phyloP scores from a whole-genome alignment of 345 rosid species.

The Clarkia xantiana region DNA sequence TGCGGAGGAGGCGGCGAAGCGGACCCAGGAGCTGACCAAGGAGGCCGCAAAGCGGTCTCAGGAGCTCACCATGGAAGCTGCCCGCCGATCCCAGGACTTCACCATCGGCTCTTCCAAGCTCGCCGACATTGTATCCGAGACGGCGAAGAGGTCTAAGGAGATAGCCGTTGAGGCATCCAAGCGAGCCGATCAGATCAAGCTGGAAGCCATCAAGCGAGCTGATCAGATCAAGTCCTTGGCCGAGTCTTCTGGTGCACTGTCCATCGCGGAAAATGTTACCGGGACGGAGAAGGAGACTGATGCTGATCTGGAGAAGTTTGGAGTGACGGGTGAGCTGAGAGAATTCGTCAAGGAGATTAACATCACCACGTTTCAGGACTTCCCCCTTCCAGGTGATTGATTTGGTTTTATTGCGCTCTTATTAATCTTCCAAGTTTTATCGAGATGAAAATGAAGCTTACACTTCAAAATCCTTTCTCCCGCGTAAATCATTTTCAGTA shows the following conservation, averaged over 20 bases:
- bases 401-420: neutral
- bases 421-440: too few relatives aligned
- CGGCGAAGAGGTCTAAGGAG: slow-evolving; percentile 33
- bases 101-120: slow-evolving; percentile 28
- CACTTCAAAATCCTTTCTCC: too few relatives aligned
- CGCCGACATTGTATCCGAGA: slow-evolving; percentile 28
- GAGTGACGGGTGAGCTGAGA: slow-evolving; percentile 38
- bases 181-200: slow-evolving; percentile 36
- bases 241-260: slow-evolving; percentile 14
- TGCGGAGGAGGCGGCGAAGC: slow-evolving; percentile 46
- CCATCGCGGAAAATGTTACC: slow-evolving; percentile 7
- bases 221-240: slow-evolving; percentile 37
- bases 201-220: slow-evolving; percentile 34
- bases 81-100: slow-evolving; percentile 30
- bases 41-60: slow-evolving; percentile 32
- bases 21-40: slow-evolving; percentile 33
- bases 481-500: too few relatives aligned
- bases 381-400: slow-evolving; percentile 32
- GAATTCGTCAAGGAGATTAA: slow-evolving; percentile 43
- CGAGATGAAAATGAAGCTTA: too few relatives aligned
- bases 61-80: slow-evolving; percentile 28
- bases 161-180: slow-evolving; percentile 44
- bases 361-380: slow-evolving; percentile 36
- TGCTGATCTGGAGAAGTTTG: slow-evolving; percentile 31
- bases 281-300: slow-evolving; percentile 3